Conservation (phyloP, 2,329 filamentous ascomycete species). For the Orbilia blumenaviensis region DNA sequence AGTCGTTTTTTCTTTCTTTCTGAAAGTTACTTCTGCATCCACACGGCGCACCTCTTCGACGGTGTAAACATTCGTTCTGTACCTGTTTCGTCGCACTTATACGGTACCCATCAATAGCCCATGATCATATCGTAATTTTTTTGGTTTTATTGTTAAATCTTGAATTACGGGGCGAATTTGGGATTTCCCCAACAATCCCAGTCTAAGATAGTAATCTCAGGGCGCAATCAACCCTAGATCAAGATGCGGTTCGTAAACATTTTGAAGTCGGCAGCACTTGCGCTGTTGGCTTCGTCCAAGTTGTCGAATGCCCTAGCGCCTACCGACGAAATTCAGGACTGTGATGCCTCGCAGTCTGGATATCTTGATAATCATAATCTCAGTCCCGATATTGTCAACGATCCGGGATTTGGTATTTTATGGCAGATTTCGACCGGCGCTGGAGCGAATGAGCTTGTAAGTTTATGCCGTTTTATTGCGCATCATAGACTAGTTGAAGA, state of each 20-base stretch:
- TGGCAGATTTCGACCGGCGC: conserved; percentile 18
- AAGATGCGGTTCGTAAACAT: conserved; percentile 13
- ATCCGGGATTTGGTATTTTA: conserved; percentile 60
- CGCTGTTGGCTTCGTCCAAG: not conserved
- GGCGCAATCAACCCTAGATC: not conserved
- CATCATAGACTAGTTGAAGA: no score
- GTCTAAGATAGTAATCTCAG: not conserved
- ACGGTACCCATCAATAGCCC: not conserved
- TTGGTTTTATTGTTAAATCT: not conserved
- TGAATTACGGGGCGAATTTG: not conserved
- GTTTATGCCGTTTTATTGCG: no score
- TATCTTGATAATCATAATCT: conserved; percentile 63
- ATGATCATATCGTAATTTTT: conserved; percentile 7
- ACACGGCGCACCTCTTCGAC: not conserved
- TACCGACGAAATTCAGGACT: conserved; percentile 57
- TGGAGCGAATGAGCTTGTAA: conserved; percentile 22
- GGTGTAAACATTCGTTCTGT: not conserved
- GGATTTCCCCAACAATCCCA: not conserved
- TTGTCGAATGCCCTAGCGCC: conserved; percentile 39
- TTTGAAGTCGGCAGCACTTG: not conserved
- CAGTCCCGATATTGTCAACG: conserved; percentile 60
- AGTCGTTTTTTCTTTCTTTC: not conserved
- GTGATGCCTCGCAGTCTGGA: conserved; percentile 60
- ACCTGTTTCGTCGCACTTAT: not conserved
- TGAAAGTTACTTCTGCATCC: not conserved